Evolutionary conservation across 2,329 filamentous ascomycete genomes (phyloP).

Genomic region (Penicillium rolfsii): DNA sequence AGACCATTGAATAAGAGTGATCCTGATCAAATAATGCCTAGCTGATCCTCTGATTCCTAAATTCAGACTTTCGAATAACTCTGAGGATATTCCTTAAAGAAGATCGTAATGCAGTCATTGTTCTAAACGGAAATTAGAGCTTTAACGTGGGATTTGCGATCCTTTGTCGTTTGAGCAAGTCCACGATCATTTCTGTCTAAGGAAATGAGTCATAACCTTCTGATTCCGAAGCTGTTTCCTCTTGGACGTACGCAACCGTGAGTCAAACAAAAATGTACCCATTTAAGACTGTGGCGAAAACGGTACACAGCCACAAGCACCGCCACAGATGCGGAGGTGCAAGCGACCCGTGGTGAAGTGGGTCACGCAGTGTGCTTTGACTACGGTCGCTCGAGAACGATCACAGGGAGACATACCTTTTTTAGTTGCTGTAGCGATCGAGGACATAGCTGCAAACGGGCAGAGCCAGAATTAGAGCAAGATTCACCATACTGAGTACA

Average conservation of each 20-base stretch:
- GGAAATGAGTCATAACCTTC: background rate
- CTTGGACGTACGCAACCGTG: background rate
- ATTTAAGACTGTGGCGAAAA: constrained; percentile 6
- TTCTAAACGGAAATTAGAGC: too few species aligned
- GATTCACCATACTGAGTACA: too few species aligned
- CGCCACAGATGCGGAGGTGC: constrained; percentile 1
- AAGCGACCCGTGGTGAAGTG: background rate
- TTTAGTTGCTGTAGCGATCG: background rate
- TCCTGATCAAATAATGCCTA: too few species aligned
- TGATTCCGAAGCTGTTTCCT: background rate
- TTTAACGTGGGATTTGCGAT: too few species aligned
- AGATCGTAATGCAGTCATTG: too few species aligned
- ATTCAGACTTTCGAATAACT: too few species aligned
- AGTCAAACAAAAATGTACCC: background rate
- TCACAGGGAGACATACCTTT: background rate
- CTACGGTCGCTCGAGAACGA: background rate
- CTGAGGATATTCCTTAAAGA: too few species aligned
- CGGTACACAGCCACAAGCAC: constrained; percentile 1
- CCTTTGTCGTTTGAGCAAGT: too few species aligned
- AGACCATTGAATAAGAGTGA: too few species aligned
- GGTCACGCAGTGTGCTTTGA: background rate
- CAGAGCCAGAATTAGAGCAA: background rate
- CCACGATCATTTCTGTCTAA: too few species aligned
- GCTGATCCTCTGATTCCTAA: too few species aligned
- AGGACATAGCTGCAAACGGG: background rate